Conservation (phyloP, 495 filamentous ascomycete genomes). For the Wilcoxina mikolae region DNA sequence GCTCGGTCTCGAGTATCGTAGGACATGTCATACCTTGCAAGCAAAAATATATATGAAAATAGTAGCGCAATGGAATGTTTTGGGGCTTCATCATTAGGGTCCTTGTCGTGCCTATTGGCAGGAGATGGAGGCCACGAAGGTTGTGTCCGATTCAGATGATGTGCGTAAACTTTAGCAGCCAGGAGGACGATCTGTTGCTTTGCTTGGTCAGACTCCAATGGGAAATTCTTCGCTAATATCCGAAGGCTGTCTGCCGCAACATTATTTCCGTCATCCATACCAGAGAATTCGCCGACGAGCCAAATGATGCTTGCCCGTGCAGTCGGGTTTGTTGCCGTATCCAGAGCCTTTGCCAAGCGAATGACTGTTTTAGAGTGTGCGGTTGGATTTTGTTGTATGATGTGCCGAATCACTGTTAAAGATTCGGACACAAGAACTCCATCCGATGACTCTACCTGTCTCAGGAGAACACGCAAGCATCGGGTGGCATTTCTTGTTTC, state of each 20-base stretch:
- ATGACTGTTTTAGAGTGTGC: constrained; percentile 70
- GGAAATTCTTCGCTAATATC: constrained; percentile 72
- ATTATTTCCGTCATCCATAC: constrained; percentile 49
- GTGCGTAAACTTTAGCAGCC: constrained; percentile 86
- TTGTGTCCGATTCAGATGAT: constrained; percentile 51
- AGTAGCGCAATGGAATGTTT: constrained; percentile 57
- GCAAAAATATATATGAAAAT: constrained; percentile 69
- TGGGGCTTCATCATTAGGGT: constrained; percentile 12
- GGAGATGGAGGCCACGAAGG: not conserved
- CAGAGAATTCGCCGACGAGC: constrained; percentile 90
- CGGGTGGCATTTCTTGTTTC: constrained; percentile 52
- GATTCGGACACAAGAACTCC: constrained; percentile 79
- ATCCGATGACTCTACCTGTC: constrained; percentile 65
- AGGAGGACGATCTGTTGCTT: constrained; percentile 85
- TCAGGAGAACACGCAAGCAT: constrained; percentile 66
- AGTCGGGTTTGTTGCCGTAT: constrained; percentile 64
- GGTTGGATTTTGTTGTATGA: constrained; percentile 78
- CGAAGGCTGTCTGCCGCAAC: constrained; percentile 86
- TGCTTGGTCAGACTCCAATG: constrained; percentile 65
- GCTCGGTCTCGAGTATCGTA: constrained; percentile 89
- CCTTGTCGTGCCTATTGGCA: constrained; percentile 6
- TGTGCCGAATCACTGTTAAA: constrained; percentile 80
- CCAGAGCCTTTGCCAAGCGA: constrained; percentile 78
- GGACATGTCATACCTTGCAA: constrained; percentile 81
- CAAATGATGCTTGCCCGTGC: constrained; percentile 90